phyloP scores from a whole-genome alignment of 1,284 basidiomycete genomes.

The Termitomyces sp. region DNA sequence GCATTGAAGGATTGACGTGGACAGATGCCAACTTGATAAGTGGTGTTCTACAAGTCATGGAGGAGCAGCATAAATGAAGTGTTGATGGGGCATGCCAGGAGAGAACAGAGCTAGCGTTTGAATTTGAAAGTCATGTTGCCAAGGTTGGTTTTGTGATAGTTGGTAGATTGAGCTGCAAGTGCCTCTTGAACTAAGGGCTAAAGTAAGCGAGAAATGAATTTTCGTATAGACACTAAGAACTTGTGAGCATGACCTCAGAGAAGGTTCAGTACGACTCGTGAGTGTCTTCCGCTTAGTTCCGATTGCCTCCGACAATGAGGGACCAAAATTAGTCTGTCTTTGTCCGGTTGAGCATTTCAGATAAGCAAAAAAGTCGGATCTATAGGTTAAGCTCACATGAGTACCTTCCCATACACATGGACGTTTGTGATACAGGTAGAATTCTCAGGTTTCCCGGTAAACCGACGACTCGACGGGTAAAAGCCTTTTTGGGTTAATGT shows the following conservation, averaged over 20 bases:
- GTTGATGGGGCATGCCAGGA: neutral
- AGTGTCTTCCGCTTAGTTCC: neutral
- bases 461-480: neutral
- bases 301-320: neutral
- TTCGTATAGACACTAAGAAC: neutral
- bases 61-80: neutral
- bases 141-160: neutral
- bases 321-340: neutral
- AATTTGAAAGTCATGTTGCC: neutral
- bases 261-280: too few relatives aligned
- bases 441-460: neutral
- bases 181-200: neutral
- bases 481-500: neutral
- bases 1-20: neutral
- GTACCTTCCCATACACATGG: neutral
- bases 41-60: neutral
- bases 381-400: neutral
- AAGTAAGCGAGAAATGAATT: neutral
- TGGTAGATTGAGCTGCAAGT: neutral
- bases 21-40: neutral
- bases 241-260: neutral
- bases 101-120: neutral
- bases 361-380: neutral
- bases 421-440: neutral
- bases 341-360: neutral